Percentiles rank a stretch among this genome's conserved stretches.
These are phyloP conservation scores for Sporothrix pseudoabietina DNA, from an alignment of 2,329 filamentous ascomycete species.

Conservation along the genomic window DNA sequence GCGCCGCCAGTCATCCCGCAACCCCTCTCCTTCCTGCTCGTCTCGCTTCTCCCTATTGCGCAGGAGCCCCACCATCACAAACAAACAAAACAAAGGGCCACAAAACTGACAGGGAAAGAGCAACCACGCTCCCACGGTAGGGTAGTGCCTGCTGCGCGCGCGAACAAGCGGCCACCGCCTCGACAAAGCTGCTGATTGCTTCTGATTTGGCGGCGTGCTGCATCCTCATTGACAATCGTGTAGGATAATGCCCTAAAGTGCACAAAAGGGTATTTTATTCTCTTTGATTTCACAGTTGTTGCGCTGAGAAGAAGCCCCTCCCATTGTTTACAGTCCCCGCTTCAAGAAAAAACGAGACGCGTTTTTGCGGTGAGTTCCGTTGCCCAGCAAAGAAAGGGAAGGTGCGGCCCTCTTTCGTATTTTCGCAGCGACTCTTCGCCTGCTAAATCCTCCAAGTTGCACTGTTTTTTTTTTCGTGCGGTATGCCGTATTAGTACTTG, in stretches of 20 bases:
- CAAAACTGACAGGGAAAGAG: neutral
- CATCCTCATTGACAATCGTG: neutral
- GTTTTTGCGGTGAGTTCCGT: constrained; percentile 13
- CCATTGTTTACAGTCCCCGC: constrained; percentile 20
- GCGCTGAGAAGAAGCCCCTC: constrained; percentile 1
- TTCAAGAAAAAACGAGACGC: constrained; percentile 13
- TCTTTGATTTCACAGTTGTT: neutral
- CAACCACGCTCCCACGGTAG: neutral
- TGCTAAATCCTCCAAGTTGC: neutral
- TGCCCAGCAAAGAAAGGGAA: constrained; percentile 16
- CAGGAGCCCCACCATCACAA: constrained; percentile 30
- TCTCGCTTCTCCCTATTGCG: constrained; percentile 12
- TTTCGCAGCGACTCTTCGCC: neutral
- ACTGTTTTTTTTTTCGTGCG: constrained; percentile 8
- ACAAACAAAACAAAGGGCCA: constrained; percentile 33
- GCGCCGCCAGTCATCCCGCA: constrained; percentile 16
- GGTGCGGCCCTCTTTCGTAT: neutral
- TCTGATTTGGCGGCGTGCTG: neutral
- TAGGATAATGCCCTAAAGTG: constrained; percentile 2
- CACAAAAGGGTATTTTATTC: neutral
- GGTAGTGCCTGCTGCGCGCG: neutral
- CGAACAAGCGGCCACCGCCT: neutral
- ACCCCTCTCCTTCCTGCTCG: constrained; percentile 19
- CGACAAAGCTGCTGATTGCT: neutral
- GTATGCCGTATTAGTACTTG: neutral